Percentiles rank a stretch among this genome's conserved stretches.
phyloP scores from a whole-genome alignment of 768 basidiomycete genomes.

The Lactarius tabidus region DNA sequence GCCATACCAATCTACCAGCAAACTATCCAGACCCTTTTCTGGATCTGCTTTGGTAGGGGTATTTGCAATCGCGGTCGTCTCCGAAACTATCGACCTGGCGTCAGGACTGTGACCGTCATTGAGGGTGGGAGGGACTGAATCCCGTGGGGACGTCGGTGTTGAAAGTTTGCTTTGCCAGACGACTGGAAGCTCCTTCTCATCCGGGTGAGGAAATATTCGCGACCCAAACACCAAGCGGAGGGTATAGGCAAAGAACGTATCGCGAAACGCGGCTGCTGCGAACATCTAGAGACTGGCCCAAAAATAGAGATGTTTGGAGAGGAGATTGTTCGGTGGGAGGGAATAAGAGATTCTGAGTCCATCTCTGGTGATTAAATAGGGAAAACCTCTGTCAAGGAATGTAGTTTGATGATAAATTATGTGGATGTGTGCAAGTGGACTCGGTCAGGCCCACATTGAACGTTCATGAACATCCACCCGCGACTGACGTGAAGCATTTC shows the following conservation, averaged over 20 bases:
- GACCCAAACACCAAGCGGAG: slow-evolving; percentile 31
- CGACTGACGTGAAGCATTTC: no score
- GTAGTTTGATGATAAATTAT: not conserved
- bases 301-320: not conserved
- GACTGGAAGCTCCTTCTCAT: slow-evolving; percentile 23
- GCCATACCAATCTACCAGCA: slow-evolving; percentile 31
- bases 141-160: slow-evolving; percentile 3
- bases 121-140: not conserved
- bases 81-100: slow-evolving; percentile 6
- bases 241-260: slow-evolving; percentile 32
- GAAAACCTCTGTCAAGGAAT: not conserved
- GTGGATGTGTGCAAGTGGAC: not conserved
- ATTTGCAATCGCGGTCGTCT: not conserved
- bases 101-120: not conserved
- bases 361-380: slow-evolving; percentile 13
- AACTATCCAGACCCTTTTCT: slow-evolving; percentile 24
- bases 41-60: not conserved
- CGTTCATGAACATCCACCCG: no score
- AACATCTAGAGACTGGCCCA: slow-evolving; percentile 6
- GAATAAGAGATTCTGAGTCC: not conserved
- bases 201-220: slow-evolving; percentile 24
- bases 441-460: not conserved
- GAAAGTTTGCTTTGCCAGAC: slow-evolving; percentile 17
- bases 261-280: slow-evolving; percentile 26
- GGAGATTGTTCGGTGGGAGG: not conserved